Evolutionary conservation across 2,329 filamentous ascomycete species (phyloP), one percentile per base, ranked within the genome.

Genomic region (Fusarium setosum): DNA sequence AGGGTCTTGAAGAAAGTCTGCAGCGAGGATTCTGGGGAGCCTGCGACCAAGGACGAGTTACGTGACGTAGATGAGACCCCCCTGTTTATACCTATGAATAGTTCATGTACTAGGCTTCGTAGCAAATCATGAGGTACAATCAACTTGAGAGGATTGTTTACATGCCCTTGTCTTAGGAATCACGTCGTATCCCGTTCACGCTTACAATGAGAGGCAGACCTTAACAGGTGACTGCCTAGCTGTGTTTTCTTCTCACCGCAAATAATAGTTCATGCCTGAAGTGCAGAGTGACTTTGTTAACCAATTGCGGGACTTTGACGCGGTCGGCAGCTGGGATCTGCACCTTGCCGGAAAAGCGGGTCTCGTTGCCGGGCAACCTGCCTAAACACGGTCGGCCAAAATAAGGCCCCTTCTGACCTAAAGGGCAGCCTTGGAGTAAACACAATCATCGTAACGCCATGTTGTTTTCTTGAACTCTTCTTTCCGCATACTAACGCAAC

Each of bases 281-380:
- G n/a, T 45, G 24, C 18, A 29, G n/a, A 45, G 23, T 23, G 41
- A n/a, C n/a, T n/a, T 7, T 12, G 31, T 21, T 26, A 21, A 34
- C 44, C 44, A 29, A 29, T 49, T 49, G 45, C 32, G 47, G 47
- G 24, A 5, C 15, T 34, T 32, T 34, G 52, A 56, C 61, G 58
- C 55, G 41, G 56, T 62, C 59, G 50, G 59, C 53, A 65, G 51
- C 45, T 58, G 40, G 56, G 69, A 69, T 69, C 67, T 55, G 58
- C 61, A 65, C 45, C 59, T 35, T 57, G 50, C 52, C 45, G 40
- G 55, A 58, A 65, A 58, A 52, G 58, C 52, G 67, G 54, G 38
- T 31, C 20, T 10, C 7, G 71, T 73, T 73, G 71, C 71, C 63
- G 60, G 65, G 72, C 70, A 73, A 73, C 71, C 29, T 9, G 38